Evolutionary conservation across 2,329 filamentous ascomycete genomes (phyloP).

Genomic region (Sarocladium oryzae): DNA sequence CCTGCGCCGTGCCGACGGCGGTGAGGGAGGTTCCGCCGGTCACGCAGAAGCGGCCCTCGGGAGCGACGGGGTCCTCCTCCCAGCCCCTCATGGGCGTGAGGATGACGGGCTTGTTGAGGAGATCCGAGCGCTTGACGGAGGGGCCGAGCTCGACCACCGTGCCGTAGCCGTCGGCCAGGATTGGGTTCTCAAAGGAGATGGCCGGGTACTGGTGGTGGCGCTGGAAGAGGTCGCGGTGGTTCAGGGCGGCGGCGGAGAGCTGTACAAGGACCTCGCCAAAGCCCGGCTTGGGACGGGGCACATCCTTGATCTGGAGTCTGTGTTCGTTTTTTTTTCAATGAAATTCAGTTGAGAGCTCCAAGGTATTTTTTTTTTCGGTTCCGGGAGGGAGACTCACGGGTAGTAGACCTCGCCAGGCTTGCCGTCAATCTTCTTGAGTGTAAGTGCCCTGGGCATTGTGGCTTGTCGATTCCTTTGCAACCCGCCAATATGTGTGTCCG

Average conservation of each 20-base stretch:
- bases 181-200: slow-evolving; percentile 69
- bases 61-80: slow-evolving; percentile 63
- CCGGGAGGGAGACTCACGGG: slow-evolving; percentile 51
- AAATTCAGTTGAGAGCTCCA: no score
- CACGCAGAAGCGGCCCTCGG: slow-evolving; percentile 58
- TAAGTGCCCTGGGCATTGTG: slow-evolving; percentile 50
- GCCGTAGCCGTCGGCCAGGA: slow-evolving; percentile 79
- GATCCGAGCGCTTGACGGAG: slow-evolving; percentile 27
- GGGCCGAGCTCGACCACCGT: slow-evolving; percentile 60
- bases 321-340: no score
- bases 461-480: no score
- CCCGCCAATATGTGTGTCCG: no score
- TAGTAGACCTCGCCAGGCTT: slow-evolving; percentile 89
- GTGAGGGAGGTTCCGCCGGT: slow-evolving; percentile 61
- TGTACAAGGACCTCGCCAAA: slow-evolving; percentile 66
- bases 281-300: slow-evolving; percentile 57
- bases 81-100: slow-evolving; percentile 75
- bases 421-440: slow-evolving; percentile 61
- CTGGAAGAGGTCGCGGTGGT: slow-evolving; percentile 93
- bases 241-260: slow-evolving; percentile 74
- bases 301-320: slow-evolving; percentile 53
- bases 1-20: slow-evolving; percentile 63
- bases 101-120: slow-evolving; percentile 63
- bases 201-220: slow-evolving; percentile 87
- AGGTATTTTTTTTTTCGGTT: no score